Base-by-base conservation (phyloP, 768 basidiomycete genomes). In the Heimioporus sp. region DNA sequence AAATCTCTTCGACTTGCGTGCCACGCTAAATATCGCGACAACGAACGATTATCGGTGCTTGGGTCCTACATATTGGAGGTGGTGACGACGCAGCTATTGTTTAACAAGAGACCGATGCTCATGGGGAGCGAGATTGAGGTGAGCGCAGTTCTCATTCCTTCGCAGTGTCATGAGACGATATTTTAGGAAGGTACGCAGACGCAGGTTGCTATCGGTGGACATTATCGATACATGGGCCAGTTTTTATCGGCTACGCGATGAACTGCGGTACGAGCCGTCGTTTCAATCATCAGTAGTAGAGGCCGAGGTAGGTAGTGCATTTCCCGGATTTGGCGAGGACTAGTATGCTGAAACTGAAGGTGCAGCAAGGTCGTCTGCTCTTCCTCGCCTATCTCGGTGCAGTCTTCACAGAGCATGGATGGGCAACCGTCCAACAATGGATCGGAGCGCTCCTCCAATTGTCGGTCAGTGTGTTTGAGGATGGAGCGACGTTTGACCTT, bases 371-470 rank as follows among this genome's bases (percentile, higher is more conserved):
- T 7, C 74, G 73, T 32, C 63, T 73, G 16, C 69, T 88, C 17
- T 86, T 89, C 63, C 72, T 78, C 58, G 81, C 86, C 38, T 88
- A 87, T 70, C 75, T 85, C 32, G 87, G 84, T 41, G 87, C 80
- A 36, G 75, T 86, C 24, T 86, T 76, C 60, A 61, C 69, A 54
- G 78, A 82, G 52, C 74, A 72, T 57, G 86, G 86, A 38, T 67
- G 79, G 54, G 64, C 70, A 16, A 67, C 65, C 34, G 77, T 85
- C 52, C 75, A 77, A 59, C 66, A 73, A 52, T 89, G 87, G 87
- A 76, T 87, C 60, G 73, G 69, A 40, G 63, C 55, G 54, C 76
- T 67, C 56, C 74, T 69, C 17, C 69, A 62, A 42, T 46, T 69
- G 20, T 59, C 68, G 4, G 48, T 49, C 41, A 51, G 48, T 7